Percentiles rank a stretch among this genome's conserved stretches.
phyloP scores from a whole-genome alignment of 1,139 yeast genomes.

The Suhomyces bolitotheri region DNA sequence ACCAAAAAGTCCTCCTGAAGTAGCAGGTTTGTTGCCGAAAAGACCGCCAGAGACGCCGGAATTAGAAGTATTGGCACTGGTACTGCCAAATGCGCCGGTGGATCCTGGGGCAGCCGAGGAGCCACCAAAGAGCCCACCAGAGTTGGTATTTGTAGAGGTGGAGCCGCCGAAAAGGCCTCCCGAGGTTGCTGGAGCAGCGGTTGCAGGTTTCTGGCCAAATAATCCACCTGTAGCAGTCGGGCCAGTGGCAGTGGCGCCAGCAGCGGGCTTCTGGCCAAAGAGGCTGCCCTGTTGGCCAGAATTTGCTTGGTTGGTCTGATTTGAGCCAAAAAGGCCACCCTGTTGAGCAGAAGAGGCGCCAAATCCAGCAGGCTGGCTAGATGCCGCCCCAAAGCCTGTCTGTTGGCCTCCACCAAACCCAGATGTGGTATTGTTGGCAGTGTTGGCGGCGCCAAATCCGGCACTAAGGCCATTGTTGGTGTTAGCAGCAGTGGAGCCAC shows the following conservation, averaged over 20 bases:
- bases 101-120: constrained; percentile 5
- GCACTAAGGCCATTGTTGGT: constrained; percentile 11
- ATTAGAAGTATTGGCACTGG: constrained; percentile 2
- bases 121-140: constrained; percentile 13
- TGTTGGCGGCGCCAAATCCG: constrained; percentile 7
- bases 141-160: constrained; percentile 7
- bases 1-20: constrained; percentile 12
- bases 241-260: constrained; percentile 7
- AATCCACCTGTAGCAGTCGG: constrained; percentile 6
- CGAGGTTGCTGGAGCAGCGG: constrained; percentile 9
- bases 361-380: no score
- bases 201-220: constrained; percentile 3
- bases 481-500: constrained; percentile 3
- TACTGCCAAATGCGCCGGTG: constrained; percentile 17
- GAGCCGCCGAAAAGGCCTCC: constrained; percentile 16
- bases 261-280: constrained; percentile 15
- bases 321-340: constrained; percentile 3
- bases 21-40: constrained; percentile 13
- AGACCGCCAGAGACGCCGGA: constrained; percentile 12
- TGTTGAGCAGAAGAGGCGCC: neutral
- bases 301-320: neutral
- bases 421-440: constrained; percentile 1
- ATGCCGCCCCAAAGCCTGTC: no score
- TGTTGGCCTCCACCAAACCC: neutral
- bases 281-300: constrained; percentile 12